These are phyloP conservation scores for Fusarium sp. DNA, from an alignment of 2,329 filamentous ascomycete species.

Conservation along the genomic window DNA sequence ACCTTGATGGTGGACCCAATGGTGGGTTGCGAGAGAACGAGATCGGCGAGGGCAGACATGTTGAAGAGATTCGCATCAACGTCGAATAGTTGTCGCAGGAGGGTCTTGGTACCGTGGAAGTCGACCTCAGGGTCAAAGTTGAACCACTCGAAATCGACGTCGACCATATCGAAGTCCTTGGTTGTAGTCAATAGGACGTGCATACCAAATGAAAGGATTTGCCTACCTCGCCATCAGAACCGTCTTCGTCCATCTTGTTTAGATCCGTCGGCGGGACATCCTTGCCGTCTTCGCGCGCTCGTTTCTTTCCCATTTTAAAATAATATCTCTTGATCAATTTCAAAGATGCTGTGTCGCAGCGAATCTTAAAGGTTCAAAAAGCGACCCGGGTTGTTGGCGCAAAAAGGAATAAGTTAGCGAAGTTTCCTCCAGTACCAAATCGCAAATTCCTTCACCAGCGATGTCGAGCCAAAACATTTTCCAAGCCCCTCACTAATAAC, in stretches of 20 bases:
- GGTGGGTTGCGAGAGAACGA: conserved; percentile 87
- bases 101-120: conserved; percentile 92
- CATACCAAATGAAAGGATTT: conserved; percentile 15
- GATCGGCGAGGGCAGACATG: conserved; percentile 85
- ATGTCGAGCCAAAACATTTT: conserved; percentile 52
- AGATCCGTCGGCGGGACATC: conserved; percentile 55
- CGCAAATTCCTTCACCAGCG: conserved; percentile 29
- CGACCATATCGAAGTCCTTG: conserved; percentile 91
- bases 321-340: neutral
- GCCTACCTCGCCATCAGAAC: conserved; percentile 66
- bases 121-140: conserved; percentile 91
- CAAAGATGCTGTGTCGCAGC: neutral
- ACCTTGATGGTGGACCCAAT: conserved; percentile 97
- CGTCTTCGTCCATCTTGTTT: conserved; percentile 64
- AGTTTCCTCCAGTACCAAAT: conserved; percentile 19
- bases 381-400: neutral
- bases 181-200: conserved; percentile 23
- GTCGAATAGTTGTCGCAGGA: conserved; percentile 93
- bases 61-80: conserved; percentile 88
- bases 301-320: conserved; percentile 63
- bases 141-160: conserved; percentile 99
- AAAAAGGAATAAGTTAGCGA: conserved; percentile 1
- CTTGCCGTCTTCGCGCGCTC: conserved; percentile 62
- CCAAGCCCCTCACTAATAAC: conserved; percentile 57
- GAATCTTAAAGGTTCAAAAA: neutral